phyloP scores from a whole-genome alignment of 208 protist genomes.

The Tritrichomonas musculus region DNA sequence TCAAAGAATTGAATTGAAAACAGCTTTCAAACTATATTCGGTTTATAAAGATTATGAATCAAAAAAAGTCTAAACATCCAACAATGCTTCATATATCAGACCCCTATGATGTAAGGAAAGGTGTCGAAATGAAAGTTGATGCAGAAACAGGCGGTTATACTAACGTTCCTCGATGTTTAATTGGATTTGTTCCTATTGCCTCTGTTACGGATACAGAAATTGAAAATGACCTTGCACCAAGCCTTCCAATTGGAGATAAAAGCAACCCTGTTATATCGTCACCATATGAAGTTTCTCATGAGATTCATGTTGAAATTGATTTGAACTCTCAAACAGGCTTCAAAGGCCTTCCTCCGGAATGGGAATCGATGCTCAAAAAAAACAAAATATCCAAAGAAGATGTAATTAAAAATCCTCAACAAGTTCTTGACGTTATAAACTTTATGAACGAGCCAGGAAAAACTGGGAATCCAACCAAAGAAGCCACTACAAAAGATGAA shows the following conservation, averaged over 20 bases:
- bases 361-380: background rate
- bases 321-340: background rate
- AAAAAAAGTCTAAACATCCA: too few species aligned
- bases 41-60: too few species aligned
- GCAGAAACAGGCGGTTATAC: background rate
- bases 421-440: background rate
- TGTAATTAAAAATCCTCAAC: background rate
- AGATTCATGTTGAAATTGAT: background rate
- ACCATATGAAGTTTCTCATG: background rate
- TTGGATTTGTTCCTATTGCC: background rate
- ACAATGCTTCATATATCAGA: background rate
- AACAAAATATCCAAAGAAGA: background rate
- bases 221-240: background rate
- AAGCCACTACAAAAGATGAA: too few species aligned
- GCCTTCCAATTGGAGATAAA: background rate
- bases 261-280: background rate
- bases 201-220: background rate
- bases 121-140: background rate
- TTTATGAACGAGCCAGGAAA: background rate
- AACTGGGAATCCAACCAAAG: background rate
- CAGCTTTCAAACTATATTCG: too few species aligned
- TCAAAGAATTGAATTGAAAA: too few species aligned
- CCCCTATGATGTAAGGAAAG: background rate
- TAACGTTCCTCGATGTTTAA: background rate
- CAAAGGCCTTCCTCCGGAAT: background rate